phyloP scores from a whole-genome alignment of 257 asterid species.

The Rehmannia glutinosa region DNA sequence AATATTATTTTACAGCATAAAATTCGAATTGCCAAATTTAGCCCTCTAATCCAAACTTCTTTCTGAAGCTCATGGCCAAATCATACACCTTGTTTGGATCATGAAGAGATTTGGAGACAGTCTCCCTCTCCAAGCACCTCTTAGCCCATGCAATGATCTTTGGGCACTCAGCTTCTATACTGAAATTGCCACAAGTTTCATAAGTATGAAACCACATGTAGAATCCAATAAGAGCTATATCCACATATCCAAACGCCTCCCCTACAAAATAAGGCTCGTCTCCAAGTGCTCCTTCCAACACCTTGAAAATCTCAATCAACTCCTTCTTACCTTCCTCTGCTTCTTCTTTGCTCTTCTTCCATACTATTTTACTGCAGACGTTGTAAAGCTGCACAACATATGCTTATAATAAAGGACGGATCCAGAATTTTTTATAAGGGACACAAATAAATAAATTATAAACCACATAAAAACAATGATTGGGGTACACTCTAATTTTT shows the following conservation, averaged over 20 bases:
- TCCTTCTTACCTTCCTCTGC: slow-evolving; percentile 19
- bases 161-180: slow-evolving; percentile 18
- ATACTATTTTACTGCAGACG: not conserved
- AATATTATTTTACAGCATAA: too few relatives aligned
- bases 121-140: slow-evolving; percentile 25
- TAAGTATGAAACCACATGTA: slow-evolving; percentile 9
- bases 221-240: slow-evolving; percentile 19
- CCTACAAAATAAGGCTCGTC: slow-evolving; percentile 24
- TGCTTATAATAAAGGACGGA: not conserved
- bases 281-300: slow-evolving; percentile 21
- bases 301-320: not conserved
- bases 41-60: not conserved
- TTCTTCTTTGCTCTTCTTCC: slow-evolving; percentile 14
- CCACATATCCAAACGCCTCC: slow-evolving; percentile 22
- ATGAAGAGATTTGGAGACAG: slow-evolving; percentile 19
- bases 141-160: slow-evolving; percentile 21
- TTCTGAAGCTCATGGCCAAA: not conserved
- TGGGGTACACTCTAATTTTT: too few relatives aligned
- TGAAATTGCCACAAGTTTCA: slow-evolving; percentile 12
- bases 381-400: not conserved
- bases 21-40: not conserved
- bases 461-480: too few relatives aligned
- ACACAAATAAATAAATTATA: too few relatives aligned
- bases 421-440: too few relatives aligned
- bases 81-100: slow-evolving; percentile 17